These are phyloP conservation scores for Ogataea parapolymorpha DNA, from an alignment of 805 yeast genomes.

Conservation along the genomic window DNA sequence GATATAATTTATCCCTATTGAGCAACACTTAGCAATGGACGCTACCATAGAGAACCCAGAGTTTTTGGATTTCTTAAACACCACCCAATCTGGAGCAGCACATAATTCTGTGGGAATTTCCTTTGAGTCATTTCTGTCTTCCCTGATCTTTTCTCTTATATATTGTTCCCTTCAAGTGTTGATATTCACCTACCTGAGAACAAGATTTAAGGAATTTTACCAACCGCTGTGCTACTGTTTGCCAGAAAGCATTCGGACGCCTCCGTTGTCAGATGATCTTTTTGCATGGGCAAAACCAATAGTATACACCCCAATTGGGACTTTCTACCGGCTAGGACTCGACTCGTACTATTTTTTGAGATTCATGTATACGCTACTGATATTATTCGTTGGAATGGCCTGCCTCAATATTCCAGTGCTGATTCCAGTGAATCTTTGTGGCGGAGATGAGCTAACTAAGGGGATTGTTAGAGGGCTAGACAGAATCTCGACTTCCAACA, in stretches of 20 bases:
- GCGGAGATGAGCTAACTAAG: conserved; percentile 26
- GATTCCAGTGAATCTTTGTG: conserved; percentile 58
- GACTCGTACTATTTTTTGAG: conserved; percentile 76
- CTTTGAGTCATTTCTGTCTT: conserved; percentile 50
- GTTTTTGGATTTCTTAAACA: conserved; percentile 21
- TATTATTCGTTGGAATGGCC: conserved; percentile 52
- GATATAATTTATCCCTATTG: neutral
- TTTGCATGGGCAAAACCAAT: conserved; percentile 54
- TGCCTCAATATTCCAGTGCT: conserved; percentile 54
- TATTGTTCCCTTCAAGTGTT: conserved; percentile 52
- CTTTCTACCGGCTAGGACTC: conserved; percentile 53
- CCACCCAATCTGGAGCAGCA: conserved; percentile 22
- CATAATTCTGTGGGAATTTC: conserved; percentile 48
- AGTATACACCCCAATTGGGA: conserved; percentile 36
- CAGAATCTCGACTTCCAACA: conserved; percentile 65
- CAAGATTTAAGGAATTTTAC: conserved; percentile 41
- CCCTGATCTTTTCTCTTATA: conserved; percentile 51
- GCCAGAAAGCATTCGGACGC: conserved; percentile 38
- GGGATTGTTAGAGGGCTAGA: conserved; percentile 51
- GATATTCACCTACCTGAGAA: conserved; percentile 38
- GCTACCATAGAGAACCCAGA: conserved; percentile 11
- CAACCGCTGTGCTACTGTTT: conserved; percentile 52
- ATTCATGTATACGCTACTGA: conserved; percentile 48
- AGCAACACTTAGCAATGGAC: conserved; percentile 1
- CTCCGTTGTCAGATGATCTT: conserved; percentile 39